Base-by-base conservation (phyloP, 805 yeast genomes). In the Candida maesae region DNA sequence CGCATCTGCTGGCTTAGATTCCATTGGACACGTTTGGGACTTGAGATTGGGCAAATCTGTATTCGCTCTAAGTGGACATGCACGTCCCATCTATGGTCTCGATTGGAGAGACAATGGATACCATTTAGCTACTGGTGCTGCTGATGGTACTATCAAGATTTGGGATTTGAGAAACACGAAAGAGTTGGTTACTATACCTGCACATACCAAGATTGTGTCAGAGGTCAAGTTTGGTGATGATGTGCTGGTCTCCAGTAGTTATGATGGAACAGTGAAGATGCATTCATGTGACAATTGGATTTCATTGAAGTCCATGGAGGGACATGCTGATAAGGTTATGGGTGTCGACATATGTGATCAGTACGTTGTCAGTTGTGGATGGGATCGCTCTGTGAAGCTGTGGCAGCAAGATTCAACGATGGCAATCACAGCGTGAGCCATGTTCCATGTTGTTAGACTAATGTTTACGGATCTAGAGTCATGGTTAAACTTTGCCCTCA, bases 1-100 rank as follows among this genome's bases (percentile, higher is more conserved):
- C 7, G 81, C 84, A 1, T 76, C 87, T 11, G 93, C 82, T 4
- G 96, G 96, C 0, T 63, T 81, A 6, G 97, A 91, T 60, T 84
- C 81, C 0, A 62, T 78, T 15, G 80, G 79, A 0, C 66, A 82
- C 33, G 58, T 90, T 2, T 91, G 97, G 97, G 99, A 91, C 63
- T 59, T 91, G 29, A 65, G 99, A 38, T 70, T 83, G 0, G 98
- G 97, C 4, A 70, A 76, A 41, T 67, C 78, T 0, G 70, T 85
- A 2, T 68, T 76, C 58, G 61, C 69, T 9, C 60, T 88, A 4
- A 67, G 70, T 21, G 85, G 85, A 1, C 98, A 93, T 60, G 73
- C 76, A 6, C 74, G 78, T 44, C 88, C 86, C 0, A 75, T 91
- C 1, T 78, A 85, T 59, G 65, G 81, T 1, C 56, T 81, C 33